Evolutionary conservation across 2,329 filamentous ascomycete genomes (phyloP).

Genomic region (Penicillium polonicum): DNA sequence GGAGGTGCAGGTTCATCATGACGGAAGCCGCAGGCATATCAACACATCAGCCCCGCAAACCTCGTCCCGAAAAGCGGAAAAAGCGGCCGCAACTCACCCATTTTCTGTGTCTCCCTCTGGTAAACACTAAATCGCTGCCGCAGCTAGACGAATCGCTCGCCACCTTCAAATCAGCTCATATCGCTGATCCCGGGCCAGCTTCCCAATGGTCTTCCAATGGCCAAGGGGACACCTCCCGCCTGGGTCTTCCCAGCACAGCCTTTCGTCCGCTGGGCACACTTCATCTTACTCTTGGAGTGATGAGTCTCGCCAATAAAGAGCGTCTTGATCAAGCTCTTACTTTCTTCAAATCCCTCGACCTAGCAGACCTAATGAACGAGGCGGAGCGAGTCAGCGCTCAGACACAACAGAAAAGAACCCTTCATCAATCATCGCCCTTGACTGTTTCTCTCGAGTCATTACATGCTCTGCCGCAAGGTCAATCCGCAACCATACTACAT

Average conservation of each 20-base stretch:
- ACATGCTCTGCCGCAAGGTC: conserved; percentile 38
- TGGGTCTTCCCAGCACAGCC: conserved; percentile 62
- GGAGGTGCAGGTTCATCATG: conserved; percentile 10
- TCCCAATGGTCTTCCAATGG: not conserved
- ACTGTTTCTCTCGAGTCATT: conserved; percentile 45
- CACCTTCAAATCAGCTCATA: conserved; percentile 53
- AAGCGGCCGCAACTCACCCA: conserved; percentile 44
- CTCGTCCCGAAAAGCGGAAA: conserved; percentile 25
- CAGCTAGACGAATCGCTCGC: conserved; percentile 65
- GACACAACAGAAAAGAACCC: not conserved
- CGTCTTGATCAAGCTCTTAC: conserved; percentile 48
- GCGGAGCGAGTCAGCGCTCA: conserved; percentile 31
- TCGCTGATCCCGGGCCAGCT: not conserved
- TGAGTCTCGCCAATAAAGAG: conserved; percentile 63
- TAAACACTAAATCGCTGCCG: conserved; percentile 58
- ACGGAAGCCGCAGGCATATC: conserved; percentile 4
- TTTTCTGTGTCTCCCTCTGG: conserved; percentile 58
- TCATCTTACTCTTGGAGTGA: conserved; percentile 83
- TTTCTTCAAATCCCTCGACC: conserved; percentile 48
- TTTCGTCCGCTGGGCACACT: conserved; percentile 75
- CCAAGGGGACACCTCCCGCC: conserved; percentile 36
- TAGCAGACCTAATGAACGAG: conserved; percentile 39
- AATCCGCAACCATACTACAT: conserved; percentile 42
- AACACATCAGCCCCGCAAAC: conserved; percentile 12
- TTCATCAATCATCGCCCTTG: conserved; percentile 28